Base-by-base conservation (phyloP, 805 yeast species). In the Metschnikowia shivogae region DNA sequence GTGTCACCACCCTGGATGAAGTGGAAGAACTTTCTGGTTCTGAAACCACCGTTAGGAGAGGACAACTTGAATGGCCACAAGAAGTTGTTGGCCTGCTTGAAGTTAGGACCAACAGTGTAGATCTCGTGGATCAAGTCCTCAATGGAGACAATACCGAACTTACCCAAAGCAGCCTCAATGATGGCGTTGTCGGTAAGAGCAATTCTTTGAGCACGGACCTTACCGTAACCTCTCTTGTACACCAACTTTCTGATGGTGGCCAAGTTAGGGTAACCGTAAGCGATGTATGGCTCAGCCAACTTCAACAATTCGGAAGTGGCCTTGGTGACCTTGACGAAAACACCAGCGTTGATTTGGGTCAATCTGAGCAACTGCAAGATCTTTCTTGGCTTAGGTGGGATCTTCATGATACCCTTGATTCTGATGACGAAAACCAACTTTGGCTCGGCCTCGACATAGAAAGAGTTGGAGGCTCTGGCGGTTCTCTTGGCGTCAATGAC, bases 331-430 rank as follows among this genome's bases (percentile, higher is more conserved):
- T 85, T 89, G 69, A 89, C 95, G 69, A 89, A 89, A 58, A 86
- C 93, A 83, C 92, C 97, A 65, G 93, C 80, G 82, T 89, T 89
- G 76, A 89, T 86, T 80, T 87, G 95, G 71, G 83, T 80, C 75
- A 89, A 83, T 82, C 96, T 85, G 74, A 88, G 80, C 72, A 89
- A 82, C 78, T 86, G 96, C 74, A 89, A 75, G 66, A 90, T 96
- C 87, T 90, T 90, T 87, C 97, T 89, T 83, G 97, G 96, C 86
- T 90, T 90, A 69, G 97, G 97, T 70, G 97, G 87, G 65, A 90
- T 89, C 86, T 89, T 90, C 90, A 80, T 86, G 75, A 90, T 88
- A 90, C 97, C 97, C 92, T 90, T 90, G 84, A 90, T 90, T 86
- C 98, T 89, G 74, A 90, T 82, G 68, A 90, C 95, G 74, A 90